phyloP scores from a whole-genome alignment of 768 basidiomycete species.

The Boletus coccyginus region DNA sequence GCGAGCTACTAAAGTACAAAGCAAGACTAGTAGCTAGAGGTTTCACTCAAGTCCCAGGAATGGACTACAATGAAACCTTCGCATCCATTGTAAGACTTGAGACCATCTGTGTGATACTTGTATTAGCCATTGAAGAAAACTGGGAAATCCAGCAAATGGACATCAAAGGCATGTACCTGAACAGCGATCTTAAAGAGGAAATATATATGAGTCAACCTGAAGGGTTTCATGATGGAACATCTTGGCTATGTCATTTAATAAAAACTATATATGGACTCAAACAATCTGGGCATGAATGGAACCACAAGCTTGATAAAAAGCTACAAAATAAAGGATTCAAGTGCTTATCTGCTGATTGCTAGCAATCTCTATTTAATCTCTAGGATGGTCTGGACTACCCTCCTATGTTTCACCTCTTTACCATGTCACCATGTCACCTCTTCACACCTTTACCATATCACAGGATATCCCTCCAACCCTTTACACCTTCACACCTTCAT shows the following conservation, averaged over 20 bases:
- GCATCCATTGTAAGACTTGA: constrained; percentile 27
- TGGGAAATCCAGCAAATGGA: constrained; percentile 32
- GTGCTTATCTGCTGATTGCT: too few species aligned
- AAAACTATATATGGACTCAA: constrained; percentile 33
- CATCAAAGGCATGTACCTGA: constrained; percentile 29
- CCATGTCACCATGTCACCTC: too few species aligned
- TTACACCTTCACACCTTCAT: too few species aligned
- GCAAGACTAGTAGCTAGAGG: constrained; percentile 40
- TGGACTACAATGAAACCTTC: constrained; percentile 37
- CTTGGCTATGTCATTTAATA: constrained; percentile 16
- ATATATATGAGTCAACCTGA: constrained; percentile 33
- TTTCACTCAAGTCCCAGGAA: constrained; percentile 34
- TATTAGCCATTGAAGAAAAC: constrained; percentile 13
- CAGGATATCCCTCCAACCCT: too few species aligned
- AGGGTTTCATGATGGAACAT: constrained; percentile 18
- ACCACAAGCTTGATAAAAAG: constrained; percentile 19
- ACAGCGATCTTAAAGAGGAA: constrained; percentile 31
- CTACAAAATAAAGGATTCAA: background rate
- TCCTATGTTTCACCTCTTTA: too few species aligned
- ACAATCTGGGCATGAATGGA: constrained; percentile 31
- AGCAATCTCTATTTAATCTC: too few species aligned
- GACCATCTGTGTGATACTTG: constrained; percentile 23
- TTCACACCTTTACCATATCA: too few species aligned
- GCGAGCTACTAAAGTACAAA: constrained; percentile 22
- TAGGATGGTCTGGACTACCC: too few species aligned